Conservation (phyloP, 1,139 yeast genomes). For the Yarrowia galli region DNA sequence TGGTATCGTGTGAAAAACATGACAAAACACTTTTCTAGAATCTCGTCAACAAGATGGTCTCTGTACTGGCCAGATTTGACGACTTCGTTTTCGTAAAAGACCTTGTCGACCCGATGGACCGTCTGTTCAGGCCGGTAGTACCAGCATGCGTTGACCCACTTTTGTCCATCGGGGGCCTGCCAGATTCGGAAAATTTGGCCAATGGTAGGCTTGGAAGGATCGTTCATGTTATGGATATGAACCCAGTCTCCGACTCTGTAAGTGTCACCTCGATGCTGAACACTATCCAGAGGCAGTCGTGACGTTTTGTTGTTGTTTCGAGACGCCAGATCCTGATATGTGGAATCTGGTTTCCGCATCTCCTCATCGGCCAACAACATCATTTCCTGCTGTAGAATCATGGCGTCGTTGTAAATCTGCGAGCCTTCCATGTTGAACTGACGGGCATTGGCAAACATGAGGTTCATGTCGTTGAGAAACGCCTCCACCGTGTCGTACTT, state of each 20-base stretch:
- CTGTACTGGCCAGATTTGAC: constrained; percentile 97
- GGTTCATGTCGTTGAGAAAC: constrained; percentile 76
- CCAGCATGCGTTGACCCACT: constrained; percentile 96
- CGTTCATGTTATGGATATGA: constrained; percentile 82
- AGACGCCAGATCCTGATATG: constrained; percentile 68
- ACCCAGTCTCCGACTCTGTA: constrained; percentile 97
- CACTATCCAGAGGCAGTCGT: constrained; percentile 78
- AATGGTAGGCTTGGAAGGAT: constrained; percentile 85
- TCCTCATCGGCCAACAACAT: constrained; percentile 70
- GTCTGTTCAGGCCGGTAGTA: constrained; percentile 97
- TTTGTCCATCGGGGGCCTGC: constrained; percentile 81
- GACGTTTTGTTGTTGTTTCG: constrained; percentile 55
- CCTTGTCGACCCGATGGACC: constrained; percentile 86
- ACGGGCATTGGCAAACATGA: constrained; percentile 79
- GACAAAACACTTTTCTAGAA: constrained; percentile 92
- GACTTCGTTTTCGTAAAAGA: constrained; percentile 92
- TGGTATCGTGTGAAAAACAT: constrained; percentile 93
- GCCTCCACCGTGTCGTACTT: constrained; percentile 77
- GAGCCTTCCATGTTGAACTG: constrained; percentile 67
- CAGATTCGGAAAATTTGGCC: constrained; percentile 94
- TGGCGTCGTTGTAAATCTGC: constrained; percentile 65
- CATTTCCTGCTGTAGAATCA: constrained; percentile 67
- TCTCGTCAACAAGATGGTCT: constrained; percentile 87
- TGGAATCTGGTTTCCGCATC: constrained; percentile 80
- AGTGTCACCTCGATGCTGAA: constrained; percentile 71